These are phyloP conservation scores for Amanita inopinata DNA, from an alignment of 768 basidiomycete species.

Conservation along the genomic window DNA sequence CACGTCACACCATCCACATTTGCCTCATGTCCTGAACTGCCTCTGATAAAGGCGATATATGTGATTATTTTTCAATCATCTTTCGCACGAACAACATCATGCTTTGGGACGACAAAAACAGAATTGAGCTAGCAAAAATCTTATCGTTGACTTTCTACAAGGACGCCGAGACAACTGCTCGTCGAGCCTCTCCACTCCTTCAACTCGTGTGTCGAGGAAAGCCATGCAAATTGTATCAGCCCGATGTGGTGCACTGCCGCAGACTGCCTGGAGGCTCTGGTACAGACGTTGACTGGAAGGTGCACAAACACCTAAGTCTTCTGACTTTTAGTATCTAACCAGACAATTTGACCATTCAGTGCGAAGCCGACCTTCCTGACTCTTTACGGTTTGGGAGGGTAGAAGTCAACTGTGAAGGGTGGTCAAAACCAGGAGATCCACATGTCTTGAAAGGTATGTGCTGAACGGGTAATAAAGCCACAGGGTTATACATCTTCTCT, in stretches of 20 bases:
- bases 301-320: constrained; percentile 25
- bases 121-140: constrained; percentile 63
- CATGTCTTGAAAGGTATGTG: constrained; percentile 73
- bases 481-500: background rate
- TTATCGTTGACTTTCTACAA: constrained; percentile 73
- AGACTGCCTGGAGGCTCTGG: constrained; percentile 68
- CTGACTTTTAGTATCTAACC: background rate
- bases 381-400: constrained; percentile 76
- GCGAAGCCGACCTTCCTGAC: constrained; percentile 83
- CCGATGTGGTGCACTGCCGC: constrained; percentile 77
- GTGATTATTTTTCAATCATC: background rate
- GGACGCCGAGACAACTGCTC: constrained; percentile 49
- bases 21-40: background rate
- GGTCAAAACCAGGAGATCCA: constrained; percentile 71
- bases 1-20: background rate
- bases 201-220: constrained; percentile 79
- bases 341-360: constrained; percentile 32
- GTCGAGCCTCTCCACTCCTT: constrained; percentile 63
- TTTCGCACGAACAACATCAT: constrained; percentile 24
- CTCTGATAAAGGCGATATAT: too few species aligned
- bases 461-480: background rate
- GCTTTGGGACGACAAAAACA: constrained; percentile 29
- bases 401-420: constrained; percentile 87
- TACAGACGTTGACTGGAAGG: constrained; percentile 87
- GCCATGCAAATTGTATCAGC: constrained; percentile 66